Evolutionary conservation across 2,329 filamentous ascomycete genomes (phyloP).

Genomic region (Colletotrichum tropicale): DNA sequence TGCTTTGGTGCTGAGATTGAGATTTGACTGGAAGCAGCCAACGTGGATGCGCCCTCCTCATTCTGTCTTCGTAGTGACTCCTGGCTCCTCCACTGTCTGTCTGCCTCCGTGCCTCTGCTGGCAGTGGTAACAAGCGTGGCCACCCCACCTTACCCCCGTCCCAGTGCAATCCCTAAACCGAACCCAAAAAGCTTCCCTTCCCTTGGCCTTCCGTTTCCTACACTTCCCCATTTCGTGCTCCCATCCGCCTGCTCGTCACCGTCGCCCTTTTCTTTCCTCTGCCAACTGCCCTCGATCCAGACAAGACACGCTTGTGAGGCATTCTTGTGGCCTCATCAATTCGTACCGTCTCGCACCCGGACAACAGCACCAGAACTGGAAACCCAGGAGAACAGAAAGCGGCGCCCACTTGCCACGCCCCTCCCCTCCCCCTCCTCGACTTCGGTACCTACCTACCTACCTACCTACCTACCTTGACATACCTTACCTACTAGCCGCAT

Average conservation of each 20-base stretch:
- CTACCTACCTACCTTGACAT: not conserved
- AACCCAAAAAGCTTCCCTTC: conserved; percentile 23
- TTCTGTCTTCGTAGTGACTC: not conserved
- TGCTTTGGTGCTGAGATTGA: not conserved
- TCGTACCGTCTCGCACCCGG: not conserved
- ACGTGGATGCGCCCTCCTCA: conserved; percentile 5
- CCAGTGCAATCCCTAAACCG: conserved; percentile 17
- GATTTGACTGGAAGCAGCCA: conserved; percentile 20
- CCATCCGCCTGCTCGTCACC: not conserved
- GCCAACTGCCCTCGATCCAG: not conserved
- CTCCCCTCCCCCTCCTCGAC: not conserved
- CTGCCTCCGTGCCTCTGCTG: not conserved
- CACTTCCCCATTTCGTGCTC: conserved; percentile 4
- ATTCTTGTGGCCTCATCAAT: not conserved
- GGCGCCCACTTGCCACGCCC: not conserved
- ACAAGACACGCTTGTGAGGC: not conserved
- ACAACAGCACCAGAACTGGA: not conserved
- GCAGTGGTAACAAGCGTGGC: not conserved
- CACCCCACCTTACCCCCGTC: conserved; percentile 7
- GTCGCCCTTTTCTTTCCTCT: not conserved
- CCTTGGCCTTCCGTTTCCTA: conserved; percentile 15
- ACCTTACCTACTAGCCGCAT: not conserved
- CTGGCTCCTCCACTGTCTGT: not conserved
- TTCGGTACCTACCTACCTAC: not conserved
- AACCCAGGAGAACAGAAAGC: conserved; percentile 1